Evolutionary conservation across 495 filamentous ascomycete species (phyloP).

Genomic region (Xanthoparmelia taractica): DNA sequence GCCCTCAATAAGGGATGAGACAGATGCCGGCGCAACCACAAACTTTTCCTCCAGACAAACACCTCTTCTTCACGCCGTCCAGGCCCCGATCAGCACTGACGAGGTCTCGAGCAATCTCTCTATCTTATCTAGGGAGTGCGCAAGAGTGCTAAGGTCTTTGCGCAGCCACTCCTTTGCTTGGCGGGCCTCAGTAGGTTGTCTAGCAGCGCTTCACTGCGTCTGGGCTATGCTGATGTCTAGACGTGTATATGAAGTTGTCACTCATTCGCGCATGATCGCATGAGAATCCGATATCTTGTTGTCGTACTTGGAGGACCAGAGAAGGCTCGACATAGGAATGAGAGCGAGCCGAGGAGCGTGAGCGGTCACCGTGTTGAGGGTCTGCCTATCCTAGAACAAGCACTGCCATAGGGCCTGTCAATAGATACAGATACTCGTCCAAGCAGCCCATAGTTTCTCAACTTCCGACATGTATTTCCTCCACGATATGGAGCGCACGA

Average conservation of each 20-base stretch:
- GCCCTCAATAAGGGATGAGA: not conserved
- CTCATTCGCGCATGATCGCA: slow-evolving; percentile 13
- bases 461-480: slow-evolving; percentile 81
- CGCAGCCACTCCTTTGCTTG: slow-evolving; percentile 23
- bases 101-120: slow-evolving; percentile 18
- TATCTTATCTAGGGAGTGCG: slow-evolving; percentile 17
- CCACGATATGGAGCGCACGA: slow-evolving; percentile 84
- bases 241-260: slow-evolving; percentile 12
- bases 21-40: not conserved
- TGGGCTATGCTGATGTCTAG: slow-evolving; percentile 22
- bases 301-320: not conserved
- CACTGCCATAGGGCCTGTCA: not conserved
- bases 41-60: not conserved
- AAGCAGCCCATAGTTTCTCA: not conserved
- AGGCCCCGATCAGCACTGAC: slow-evolving; percentile 17
- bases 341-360: slow-evolving; percentile 7
- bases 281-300: not conserved
- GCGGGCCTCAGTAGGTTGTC: slow-evolving; percentile 23
- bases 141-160: slow-evolving; percentile 22
- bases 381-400: slow-evolving; percentile 5
- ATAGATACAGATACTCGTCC: slow-evolving; percentile 10
- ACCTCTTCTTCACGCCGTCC: slow-evolving; percentile 5
- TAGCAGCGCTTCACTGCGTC: slow-evolving; percentile 23
- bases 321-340: slow-evolving; percentile 8
- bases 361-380: slow-evolving; percentile 7